A percentile compares a stretch with the other conserved stretches of the same genome.
Conservation (phyloP, 2,329 filamentous ascomycete species). For the Didymosphaeria variabile region DNA sequence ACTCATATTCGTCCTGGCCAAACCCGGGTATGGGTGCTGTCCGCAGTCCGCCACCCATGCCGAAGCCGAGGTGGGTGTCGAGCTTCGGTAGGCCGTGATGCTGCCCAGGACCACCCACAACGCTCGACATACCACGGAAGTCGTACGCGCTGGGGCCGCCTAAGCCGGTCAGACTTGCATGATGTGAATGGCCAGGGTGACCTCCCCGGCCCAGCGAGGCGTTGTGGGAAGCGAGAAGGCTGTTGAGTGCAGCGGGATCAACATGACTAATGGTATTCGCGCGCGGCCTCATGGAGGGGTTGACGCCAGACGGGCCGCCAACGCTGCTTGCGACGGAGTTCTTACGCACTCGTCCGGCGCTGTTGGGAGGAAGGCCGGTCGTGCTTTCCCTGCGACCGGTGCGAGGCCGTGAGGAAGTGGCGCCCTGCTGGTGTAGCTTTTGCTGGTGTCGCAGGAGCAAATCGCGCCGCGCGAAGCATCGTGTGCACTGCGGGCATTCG, state of each 20-base stretch:
- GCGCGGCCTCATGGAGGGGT: conserved; percentile 77
- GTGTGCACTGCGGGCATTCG: conserved; percentile 90
- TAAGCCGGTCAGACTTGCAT: conserved; percentile 77
- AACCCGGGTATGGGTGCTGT: conserved; percentile 75
- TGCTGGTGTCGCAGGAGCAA: conserved; percentile 94
- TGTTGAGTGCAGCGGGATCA: conserved; percentile 74
- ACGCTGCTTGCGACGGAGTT: conserved; percentile 80
- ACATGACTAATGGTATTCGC: conserved; percentile 98
- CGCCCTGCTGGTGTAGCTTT: conserved; percentile 94
- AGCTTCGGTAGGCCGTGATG: conserved; percentile 79
- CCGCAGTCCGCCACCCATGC: conserved; percentile 73
- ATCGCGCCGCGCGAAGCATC: conserved; percentile 95
- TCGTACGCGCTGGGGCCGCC: conserved; percentile 65
- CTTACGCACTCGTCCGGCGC: conserved; percentile 82
- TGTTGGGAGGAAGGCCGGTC: conserved; percentile 73
- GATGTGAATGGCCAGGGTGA: conserved; percentile 69
- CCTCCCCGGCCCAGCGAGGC: conserved; percentile 58
- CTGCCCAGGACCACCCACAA: conserved; percentile 71
- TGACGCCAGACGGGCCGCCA: conserved; percentile 58
- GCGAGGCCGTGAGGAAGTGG: conserved; percentile 84
- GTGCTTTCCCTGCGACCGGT: conserved; percentile 87
- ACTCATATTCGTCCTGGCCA: conserved; percentile 68
- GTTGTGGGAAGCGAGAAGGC: conserved; percentile 72
- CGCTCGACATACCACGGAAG: conserved; percentile 76
- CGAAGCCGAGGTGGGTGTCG: conserved; percentile 79